These are phyloP conservation scores for Hapsidospora chrysogenum DNA, from an alignment of 495 filamentous ascomycete species.

Conservation along the genomic window DNA sequence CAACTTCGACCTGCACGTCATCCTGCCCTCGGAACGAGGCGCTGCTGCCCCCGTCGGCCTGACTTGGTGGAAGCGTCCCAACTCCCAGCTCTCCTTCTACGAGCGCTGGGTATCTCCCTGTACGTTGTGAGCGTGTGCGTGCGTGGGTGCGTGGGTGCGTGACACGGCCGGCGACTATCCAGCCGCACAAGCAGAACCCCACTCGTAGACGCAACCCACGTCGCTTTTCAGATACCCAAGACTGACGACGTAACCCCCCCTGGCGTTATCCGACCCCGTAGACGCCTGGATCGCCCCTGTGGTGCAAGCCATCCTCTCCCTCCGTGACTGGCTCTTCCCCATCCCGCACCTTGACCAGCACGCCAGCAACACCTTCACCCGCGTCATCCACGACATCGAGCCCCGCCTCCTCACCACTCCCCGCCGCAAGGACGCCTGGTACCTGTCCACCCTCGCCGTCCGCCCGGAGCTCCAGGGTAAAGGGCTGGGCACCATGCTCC, in stretches of 20 bases:
- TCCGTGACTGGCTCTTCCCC: not conserved
- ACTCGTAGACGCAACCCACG: too few relatives aligned
- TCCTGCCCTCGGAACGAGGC: not conserved
- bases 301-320: not conserved
- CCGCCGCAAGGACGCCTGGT: not conserved
- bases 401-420: not conserved
- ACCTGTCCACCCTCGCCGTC: slow-evolving; percentile 2
- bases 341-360: not conserved
- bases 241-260: too few relatives aligned
- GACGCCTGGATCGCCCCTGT: slow-evolving; percentile 1
- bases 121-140: not conserved
- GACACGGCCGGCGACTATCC: not conserved
- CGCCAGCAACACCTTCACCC: not conserved
- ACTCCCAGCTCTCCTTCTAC: not conserved
- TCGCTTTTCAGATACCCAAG: too few relatives aligned
- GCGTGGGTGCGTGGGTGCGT: not conserved
- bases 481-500: not conserved
- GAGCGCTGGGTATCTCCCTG: not conserved
- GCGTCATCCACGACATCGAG: slow-evolving; percentile 1
- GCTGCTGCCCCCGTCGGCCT: not conserved
- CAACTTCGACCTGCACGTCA: not conserved
- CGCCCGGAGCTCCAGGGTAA: not conserved
- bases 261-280: too few relatives aligned
- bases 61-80: not conserved
- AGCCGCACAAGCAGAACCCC: too few relatives aligned